Percentiles rank a stretch among this genome's conserved stretches.
Conservation (phyloP, 2,329 filamentous ascomycete genomes). For the Calycina herbarum region DNA sequence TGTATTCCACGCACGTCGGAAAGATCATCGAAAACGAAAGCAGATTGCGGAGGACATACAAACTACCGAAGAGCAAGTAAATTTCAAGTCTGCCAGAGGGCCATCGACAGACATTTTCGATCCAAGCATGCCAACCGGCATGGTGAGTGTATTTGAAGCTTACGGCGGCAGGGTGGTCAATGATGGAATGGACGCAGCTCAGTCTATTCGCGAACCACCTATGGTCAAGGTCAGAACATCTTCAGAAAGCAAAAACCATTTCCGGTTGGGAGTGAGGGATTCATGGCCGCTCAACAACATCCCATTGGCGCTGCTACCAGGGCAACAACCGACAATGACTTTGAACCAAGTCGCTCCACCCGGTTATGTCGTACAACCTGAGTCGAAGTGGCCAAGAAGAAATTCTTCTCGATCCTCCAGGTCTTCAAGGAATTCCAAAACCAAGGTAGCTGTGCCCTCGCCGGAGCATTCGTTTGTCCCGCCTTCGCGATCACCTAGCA, state of each 20-base stretch:
- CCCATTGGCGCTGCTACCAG: conserved; percentile 21
- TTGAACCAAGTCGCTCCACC: conserved; percentile 30
- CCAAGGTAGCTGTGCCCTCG: conserved; percentile 8
- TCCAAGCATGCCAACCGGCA: conserved; percentile 17
- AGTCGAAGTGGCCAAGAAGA: conserved; percentile 25
- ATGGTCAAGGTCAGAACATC: conserved; percentile 21
- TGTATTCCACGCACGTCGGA: conserved; percentile 20
- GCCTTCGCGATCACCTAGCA: not conserved
- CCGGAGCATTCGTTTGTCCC: not conserved
- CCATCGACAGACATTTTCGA: conserved; percentile 14
- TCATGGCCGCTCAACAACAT: conserved; percentile 33
- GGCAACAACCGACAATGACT: conserved; percentile 26
- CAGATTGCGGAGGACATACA: conserved; percentile 12
- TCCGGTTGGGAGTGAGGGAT: conserved; percentile 27
- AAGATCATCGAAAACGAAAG: conserved; percentile 17
- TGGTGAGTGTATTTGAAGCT: conserved; percentile 8
- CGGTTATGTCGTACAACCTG: conserved; percentile 27
- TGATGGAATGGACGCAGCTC: conserved; percentile 14
- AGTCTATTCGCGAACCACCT: conserved; percentile 15
- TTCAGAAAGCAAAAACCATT: conserved; percentile 18
- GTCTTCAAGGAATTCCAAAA: conserved; percentile 7
- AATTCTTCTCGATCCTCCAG: conserved; percentile 12
- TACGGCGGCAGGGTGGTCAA: conserved; percentile 10
- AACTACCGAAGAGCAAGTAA: conserved; percentile 27
- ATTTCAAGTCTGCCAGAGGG: conserved; percentile 20